Evolutionary conservation across 2,329 filamentous ascomycete species (phyloP).

Genomic region (Fusarium continuum): DNA sequence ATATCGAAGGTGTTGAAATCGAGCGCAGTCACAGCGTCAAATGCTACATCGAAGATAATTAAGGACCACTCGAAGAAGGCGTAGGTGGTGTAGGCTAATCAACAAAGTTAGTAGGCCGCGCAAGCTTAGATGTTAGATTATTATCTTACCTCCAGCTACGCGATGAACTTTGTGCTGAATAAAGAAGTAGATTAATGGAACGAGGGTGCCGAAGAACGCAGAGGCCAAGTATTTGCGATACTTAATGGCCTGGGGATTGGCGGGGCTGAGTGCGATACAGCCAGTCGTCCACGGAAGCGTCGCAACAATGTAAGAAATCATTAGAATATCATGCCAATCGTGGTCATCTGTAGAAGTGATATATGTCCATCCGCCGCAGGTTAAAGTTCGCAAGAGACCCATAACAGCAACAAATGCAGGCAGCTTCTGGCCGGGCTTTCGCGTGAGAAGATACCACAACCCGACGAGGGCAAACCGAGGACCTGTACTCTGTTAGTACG

Average conservation of each 20-base stretch:
- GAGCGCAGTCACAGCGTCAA: conserved; percentile 92
- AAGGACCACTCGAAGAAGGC: conserved; percentile 98
- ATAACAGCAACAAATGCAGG: conserved; percentile 83
- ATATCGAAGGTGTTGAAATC: conserved; percentile 93
- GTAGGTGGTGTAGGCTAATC: conserved; percentile 91
- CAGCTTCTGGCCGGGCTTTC: conserved; percentile 75
- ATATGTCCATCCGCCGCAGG: conserved; percentile 98
- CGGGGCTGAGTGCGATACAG: conserved; percentile 86
- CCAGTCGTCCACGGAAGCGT: conserved; percentile 96
- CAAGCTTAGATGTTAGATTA: not conserved
- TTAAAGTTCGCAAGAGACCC: conserved; percentile 88
- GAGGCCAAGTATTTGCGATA: conserved; percentile 87
- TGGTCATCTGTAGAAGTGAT: conserved; percentile 98
- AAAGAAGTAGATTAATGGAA: conserved; percentile 95
- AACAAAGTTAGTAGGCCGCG: conserved; percentile 23
- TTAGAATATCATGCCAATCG: conserved; percentile 98
- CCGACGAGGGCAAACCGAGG: conserved; percentile 91
- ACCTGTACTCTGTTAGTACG: conserved; percentile 59
- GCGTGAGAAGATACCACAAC: conserved; percentile 90
- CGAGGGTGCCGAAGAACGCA: conserved; percentile 88
- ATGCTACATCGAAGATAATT: conserved; percentile 93
- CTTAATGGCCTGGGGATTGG: conserved; percentile 82
- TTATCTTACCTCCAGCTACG: conserved; percentile 81
- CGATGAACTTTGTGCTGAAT: conserved; percentile 98
- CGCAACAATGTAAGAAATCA: conserved; percentile 96